Conservation (phyloP, 2,329 filamentous ascomycete species). For the Coniella vitis region DNA sequence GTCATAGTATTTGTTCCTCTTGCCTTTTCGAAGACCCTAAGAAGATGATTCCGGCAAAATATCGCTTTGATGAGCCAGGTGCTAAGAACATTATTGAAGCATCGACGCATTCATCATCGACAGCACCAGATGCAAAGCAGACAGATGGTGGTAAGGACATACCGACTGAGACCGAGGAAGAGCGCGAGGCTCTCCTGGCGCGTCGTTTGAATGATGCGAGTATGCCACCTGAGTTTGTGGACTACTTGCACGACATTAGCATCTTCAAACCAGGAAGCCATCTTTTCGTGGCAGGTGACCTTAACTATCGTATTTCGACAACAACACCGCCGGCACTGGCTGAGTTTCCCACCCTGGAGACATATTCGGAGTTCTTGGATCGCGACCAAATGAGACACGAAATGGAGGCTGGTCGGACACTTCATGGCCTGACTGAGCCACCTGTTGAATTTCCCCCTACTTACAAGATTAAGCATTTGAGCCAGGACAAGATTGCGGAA, state of each 20-base stretch:
- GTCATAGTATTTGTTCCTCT: slow-evolving; percentile 9
- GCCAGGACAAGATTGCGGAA: slow-evolving; percentile 22
- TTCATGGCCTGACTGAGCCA: slow-evolving; percentile 74
- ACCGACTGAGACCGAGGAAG: slow-evolving; percentile 21
- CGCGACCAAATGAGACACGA: slow-evolving; percentile 77
- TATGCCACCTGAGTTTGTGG: slow-evolving; percentile 27
- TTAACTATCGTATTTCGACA: slow-evolving; percentile 86
- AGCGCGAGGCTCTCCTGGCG: slow-evolving; percentile 17
- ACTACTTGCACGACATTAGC: slow-evolving; percentile 46
- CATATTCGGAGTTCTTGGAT: slow-evolving; percentile 52
- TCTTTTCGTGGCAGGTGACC: slow-evolving; percentile 81
- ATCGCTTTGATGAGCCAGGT: slow-evolving; percentile 2
- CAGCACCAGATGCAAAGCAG: slow-evolving; percentile 2
- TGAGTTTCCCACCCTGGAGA: slow-evolving; percentile 54
- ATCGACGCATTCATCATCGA: slow-evolving; percentile 3
- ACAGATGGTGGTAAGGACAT: slow-evolving; percentile 15
- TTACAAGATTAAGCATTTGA: slow-evolving; percentile 71
- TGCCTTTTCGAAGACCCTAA: slow-evolving; percentile 15
- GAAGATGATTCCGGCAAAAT: slow-evolving; percentile 7
- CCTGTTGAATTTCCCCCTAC: slow-evolving; percentile 78
- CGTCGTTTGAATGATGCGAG: slow-evolving; percentile 1
- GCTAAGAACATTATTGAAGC: slow-evolving; percentile 13
- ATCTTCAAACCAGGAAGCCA: slow-evolving; percentile 72
- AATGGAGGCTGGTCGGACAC: slow-evolving; percentile 57
- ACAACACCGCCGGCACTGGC: slow-evolving; percentile 55